Evolutionary conservation across 306 rosid species (phyloP).

Genomic region (Cicer arietinum): DNA sequence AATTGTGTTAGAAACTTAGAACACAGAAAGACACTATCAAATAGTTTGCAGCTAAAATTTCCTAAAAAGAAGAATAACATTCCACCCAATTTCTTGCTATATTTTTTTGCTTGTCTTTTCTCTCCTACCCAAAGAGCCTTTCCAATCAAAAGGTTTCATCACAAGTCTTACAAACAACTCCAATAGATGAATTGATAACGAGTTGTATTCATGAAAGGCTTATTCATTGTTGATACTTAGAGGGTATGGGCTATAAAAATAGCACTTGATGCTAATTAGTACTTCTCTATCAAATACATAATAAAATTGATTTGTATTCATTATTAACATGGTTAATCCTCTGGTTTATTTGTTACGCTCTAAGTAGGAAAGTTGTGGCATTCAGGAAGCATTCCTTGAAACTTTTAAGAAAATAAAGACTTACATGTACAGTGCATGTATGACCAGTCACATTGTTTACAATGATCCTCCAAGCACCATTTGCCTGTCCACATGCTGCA

Average conservation of each 20-base stretch:
- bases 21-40: not conserved
- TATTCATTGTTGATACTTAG: constrained; percentile 1
- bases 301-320: not conserved
- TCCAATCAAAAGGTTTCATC: not conserved
- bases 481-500: constrained; percentile 71
- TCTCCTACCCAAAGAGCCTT: constrained; percentile 14
- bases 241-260: constrained; percentile 8
- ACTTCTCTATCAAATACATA: constrained; percentile 26
- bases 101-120: not conserved
- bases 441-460: constrained; percentile 97
- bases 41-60: not conserved
- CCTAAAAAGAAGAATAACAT: not conserved
- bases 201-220: constrained; percentile 30
- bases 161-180: constrained; percentile 15
- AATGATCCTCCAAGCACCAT: constrained; percentile 93
- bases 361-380: not conserved
- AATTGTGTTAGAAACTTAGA: not conserved
- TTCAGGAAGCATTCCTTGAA: constrained; percentile 37
- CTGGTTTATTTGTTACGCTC: no score
- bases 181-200: constrained; percentile 22
- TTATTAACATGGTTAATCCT: not conserved
- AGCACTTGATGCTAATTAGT: constrained; percentile 1
- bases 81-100: not conserved
- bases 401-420: constrained; percentile 45
- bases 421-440: constrained; percentile 89